Evolutionary conservation across 2,329 filamentous ascomycete genomes (phyloP), one percentile per base, ranked within the genome.

Genomic region (Cordyceps farinosa): DNA sequence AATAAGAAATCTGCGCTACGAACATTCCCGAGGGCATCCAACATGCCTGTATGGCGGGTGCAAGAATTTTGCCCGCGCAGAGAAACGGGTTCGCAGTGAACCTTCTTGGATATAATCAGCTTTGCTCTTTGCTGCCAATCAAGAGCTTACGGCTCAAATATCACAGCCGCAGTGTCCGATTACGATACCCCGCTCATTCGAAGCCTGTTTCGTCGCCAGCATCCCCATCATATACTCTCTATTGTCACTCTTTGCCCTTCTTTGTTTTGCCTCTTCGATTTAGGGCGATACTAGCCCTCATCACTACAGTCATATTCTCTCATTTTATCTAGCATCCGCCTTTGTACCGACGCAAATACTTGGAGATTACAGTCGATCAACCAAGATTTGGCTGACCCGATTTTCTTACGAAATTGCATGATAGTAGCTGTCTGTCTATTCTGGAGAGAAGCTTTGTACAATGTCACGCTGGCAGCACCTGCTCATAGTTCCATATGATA

Each of bases 1-100:
- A 84, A 70, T 85, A 78, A 75, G 36, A 48, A 47, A 36, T 53
- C 27, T 42, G 34, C 48, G 48, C 47, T n/a, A 50, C 32, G 54
- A 45, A 40, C 47, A 32, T 45, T 45, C 48, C 45, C 11, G 38
- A 44, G 10, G 58, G 58, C 58, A 44, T 52, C 53, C 34, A 45
- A 45, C 61, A 57, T 47, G 58, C 53, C 50, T 52, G 63, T 47
- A 65, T 57, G 34, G 45, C 47, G 36, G 42, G 45, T 34, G 22
- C 8, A 42, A 42, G 15, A 42, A 53, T 36, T 27, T 36, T 45
- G 48, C 58, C 58, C 22, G 36, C 17, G 27, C 47, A 51, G 45
- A 51, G 56, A 44, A 61, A 40, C 50, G 13, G 32, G 42, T 27
- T 47, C 42, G 13, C 30, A 55, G 50, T n/a, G 38, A 54, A 61